Evolutionary conservation across 306 rosid genomes (phyloP), one percentile per base, ranked within the genome.

Genomic region (Acacia confusa): DNA sequence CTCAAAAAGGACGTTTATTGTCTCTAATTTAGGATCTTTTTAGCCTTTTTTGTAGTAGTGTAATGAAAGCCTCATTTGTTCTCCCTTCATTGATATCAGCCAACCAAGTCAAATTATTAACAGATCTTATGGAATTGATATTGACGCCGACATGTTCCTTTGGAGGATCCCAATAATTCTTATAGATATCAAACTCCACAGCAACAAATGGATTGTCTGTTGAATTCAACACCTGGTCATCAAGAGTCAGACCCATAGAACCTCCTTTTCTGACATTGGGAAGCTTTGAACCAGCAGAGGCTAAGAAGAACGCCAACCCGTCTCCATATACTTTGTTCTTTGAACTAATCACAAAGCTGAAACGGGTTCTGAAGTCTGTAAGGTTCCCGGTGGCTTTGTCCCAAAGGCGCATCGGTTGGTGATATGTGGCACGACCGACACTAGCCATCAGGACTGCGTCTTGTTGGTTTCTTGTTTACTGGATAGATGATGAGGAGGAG

Each of bases 271-370:
- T 24, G 66, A 24, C 34, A 24, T 25, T 58, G 66, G 66, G 66
- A 24, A 58, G 66, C 34, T 24, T 58, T 58, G 66, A 58, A 58
- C 66, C 66, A 22, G 66, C 66, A 10, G 66, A 34, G 34, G 66
- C 66, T 24, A 24, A 58, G 66, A 58, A 65, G 22, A 32, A 32
- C 13, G 70, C 24, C 44, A 24, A 22, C 4, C 90, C 94, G 44
- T 88, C 88, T 25, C 61, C 94, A 69, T 80, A 84, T 0, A 0
- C 0, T 50, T 5, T 50, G 0, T 4, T 17, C 57, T 17, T 1
- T 17, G 57, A 50, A 50, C 57, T 17, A 17, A 20, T 53, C 60
- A 53, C 60, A 53, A 53, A 53, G 4, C 12, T 50, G 57, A 50
- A 50, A 50, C 17, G 22, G 22, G 57, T 50, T 19, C 8, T 50